Percentiles rank a stretch among this genome's conserved stretches.
These are phyloP conservation scores for Neoboletus brunneissimus DNA, from an alignment of 768 basidiomycete genomes.

Conservation along the genomic window DNA sequence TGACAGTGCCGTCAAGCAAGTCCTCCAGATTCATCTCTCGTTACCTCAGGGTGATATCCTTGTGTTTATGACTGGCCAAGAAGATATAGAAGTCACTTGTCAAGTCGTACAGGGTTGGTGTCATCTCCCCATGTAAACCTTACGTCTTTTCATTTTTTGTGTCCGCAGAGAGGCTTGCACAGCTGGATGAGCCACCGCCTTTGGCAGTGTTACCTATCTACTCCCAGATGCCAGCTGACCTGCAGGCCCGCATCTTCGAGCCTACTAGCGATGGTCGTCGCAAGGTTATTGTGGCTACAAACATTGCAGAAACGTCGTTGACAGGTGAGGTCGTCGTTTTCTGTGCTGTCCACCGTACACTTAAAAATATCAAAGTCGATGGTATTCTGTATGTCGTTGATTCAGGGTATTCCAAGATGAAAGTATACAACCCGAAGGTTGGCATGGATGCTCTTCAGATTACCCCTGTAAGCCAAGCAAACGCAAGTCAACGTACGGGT, in stretches of 20 bases:
- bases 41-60: slow-evolving; percentile 91
- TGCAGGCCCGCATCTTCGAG: slow-evolving; percentile 97
- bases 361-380: slow-evolving; percentile 59
- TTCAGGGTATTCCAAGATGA: slow-evolving; percentile 94
- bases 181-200: slow-evolving; percentile 86
- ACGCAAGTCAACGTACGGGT: slow-evolving; percentile 93
- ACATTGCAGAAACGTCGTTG: slow-evolving; percentile 97
- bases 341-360: not conserved
- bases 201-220: slow-evolving; percentile 96
- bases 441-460: slow-evolving; percentile 99
- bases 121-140: not conserved
- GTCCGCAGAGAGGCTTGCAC: slow-evolving; percentile 75
- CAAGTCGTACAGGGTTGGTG: slow-evolving; percentile 82
- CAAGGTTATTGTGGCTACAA: slow-evolving; percentile 98
- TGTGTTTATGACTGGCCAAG: slow-evolving; percentile 99
- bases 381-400: slow-evolving; percentile 98
- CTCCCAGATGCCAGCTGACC: slow-evolving; percentile 98
- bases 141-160: not conserved
- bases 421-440: slow-evolving; percentile 98
- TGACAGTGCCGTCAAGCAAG: slow-evolving; percentile 96
- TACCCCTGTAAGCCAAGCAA: slow-evolving; percentile 98
- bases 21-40: slow-evolving; percentile 93
- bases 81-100: slow-evolving; percentile 97
- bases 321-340: slow-evolving; percentile 55
- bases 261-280: slow-evolving; percentile 90